Conservation (phyloP, 129 eudicot species). For the Chrysanthemum lavandulifolium region DNA sequence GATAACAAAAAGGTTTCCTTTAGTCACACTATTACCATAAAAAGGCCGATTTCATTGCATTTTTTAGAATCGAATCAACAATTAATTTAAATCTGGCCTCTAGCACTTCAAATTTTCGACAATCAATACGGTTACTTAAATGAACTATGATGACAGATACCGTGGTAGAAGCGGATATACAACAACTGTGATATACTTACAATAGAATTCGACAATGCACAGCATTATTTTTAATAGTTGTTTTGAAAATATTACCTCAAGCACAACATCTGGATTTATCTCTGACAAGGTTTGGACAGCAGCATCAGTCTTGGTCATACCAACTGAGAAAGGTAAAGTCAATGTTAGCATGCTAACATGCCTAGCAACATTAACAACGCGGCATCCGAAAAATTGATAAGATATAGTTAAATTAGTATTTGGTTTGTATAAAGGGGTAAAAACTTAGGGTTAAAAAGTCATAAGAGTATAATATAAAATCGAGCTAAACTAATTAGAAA, state of each 20-base stretch:
- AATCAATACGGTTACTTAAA: slow-evolving; percentile 6
- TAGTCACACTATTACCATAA: too few relatives aligned
- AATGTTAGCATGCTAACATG: neutral
- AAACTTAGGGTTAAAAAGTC: neutral
- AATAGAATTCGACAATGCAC: neutral
- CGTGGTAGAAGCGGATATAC: slow-evolving; percentile 8
- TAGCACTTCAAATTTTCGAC: neutral
- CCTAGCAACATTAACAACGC: neutral
- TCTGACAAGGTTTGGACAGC: slow-evolving; percentile 95
- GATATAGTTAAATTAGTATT: neutral
- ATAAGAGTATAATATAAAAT: neutral
- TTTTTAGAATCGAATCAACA: slow-evolving; percentile 1
- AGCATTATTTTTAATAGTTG: neutral
- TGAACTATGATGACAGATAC: slow-evolving; percentile 7
- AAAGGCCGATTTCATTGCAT: too few relatives aligned
- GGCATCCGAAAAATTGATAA: neutral
- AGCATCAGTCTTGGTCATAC: slow-evolving; percentile 99
- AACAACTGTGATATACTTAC: slow-evolving; percentile 3
- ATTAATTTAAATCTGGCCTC: slow-evolving; percentile 25
- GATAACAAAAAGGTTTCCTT: too few relatives aligned
- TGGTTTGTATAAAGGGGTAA: neutral
- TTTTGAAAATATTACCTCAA: slow-evolving; percentile 56
- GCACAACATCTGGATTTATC: slow-evolving; percentile 97
- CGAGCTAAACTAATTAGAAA: neutral
- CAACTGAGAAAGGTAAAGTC: slow-evolving; percentile 38